These are phyloP conservation scores for Cutaneotrichosporon arboriforme DNA, from an alignment of 1,284 basidiomycete genomes.

Conservation along the genomic window DNA sequence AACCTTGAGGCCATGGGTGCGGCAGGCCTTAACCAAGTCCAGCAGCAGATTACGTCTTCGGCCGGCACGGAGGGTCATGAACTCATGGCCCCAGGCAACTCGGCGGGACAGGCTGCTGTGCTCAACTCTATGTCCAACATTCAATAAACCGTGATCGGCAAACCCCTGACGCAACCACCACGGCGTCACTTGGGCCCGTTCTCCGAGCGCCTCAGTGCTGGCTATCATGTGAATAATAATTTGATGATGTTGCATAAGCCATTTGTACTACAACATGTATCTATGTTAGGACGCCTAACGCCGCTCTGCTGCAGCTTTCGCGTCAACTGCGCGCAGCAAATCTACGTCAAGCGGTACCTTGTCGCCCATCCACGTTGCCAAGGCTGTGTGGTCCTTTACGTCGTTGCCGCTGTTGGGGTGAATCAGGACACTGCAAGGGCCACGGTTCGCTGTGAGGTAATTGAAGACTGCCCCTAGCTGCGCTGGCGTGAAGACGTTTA, in stretches of 20 bases:
- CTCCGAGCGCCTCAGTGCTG: no score
- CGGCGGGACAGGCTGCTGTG: neutral
- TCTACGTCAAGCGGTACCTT: conserved; percentile 56
- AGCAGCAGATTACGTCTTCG: conserved; percentile 40
- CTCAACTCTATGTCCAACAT: conserved; percentile 3
- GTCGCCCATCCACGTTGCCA: conserved; percentile 64
- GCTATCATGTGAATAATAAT: no score
- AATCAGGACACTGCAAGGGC: conserved; percentile 63
- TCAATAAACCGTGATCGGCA: no score
- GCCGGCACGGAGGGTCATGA: conserved; percentile 10
- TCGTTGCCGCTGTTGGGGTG: conserved; percentile 65
- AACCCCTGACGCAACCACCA: no score
- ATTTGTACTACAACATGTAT: neutral
- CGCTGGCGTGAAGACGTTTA: conserved; percentile 61
- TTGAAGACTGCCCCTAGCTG: conserved; percentile 62
- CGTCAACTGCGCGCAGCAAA: conserved; percentile 21
- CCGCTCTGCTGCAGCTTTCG: conserved; percentile 18
- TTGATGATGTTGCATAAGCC: no score
- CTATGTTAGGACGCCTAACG: neutral
- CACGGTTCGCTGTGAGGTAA: conserved; percentile 60
- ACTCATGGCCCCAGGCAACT: neutral
- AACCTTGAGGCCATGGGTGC: conserved; percentile 46
- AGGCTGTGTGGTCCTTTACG: conserved; percentile 59
- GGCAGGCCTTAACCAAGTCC: conserved; percentile 24
- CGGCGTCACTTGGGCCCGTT: no score